Percentiles rank a stretch among this genome's conserved stretches.
phyloP scores from a whole-genome alignment of 345 rosid species.

The Populus simonii region DNA sequence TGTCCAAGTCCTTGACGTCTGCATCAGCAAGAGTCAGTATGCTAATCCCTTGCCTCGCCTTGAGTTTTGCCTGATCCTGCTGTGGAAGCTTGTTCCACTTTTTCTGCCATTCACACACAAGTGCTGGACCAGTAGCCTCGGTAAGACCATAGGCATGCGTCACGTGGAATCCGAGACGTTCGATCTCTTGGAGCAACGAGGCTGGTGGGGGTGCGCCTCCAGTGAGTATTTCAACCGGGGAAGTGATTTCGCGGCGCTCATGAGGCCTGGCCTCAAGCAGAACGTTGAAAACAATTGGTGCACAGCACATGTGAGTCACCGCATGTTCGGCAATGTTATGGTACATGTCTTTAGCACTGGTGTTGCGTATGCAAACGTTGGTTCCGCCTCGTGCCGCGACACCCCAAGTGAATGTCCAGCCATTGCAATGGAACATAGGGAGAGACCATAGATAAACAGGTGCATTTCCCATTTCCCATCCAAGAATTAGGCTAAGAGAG shows the following conservation, averaged over 20 bases:
- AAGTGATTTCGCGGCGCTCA: constrained; percentile 29
- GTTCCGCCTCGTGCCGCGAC: constrained; percentile 72
- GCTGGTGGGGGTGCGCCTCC: constrained; percentile 84
- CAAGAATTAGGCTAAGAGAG: constrained; percentile 50
- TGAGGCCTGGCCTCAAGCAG: constrained; percentile 47
- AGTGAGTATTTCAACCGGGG: constrained; percentile 54
- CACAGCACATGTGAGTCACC: constrained; percentile 80
- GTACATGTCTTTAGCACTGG: constrained; percentile 48
- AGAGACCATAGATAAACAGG: constrained; percentile 81
- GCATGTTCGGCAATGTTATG: constrained; percentile 43
- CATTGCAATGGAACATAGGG: no score
- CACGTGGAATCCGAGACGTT: constrained; percentile 54
- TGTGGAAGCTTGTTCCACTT: no score
- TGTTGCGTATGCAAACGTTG: constrained; percentile 62
- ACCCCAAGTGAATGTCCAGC: constrained; percentile 77
- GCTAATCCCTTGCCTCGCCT: no score
- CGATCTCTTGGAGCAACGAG: constrained; percentile 45
- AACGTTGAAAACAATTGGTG: constrained; percentile 68
- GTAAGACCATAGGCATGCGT: constrained; percentile 79
- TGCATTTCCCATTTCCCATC: constrained; percentile 60
- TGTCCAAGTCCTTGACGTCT: constrained; percentile 53
- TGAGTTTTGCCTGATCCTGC: no score
- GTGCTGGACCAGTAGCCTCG: constrained; percentile 67
- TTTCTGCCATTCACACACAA: no score
- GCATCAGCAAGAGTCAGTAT: constrained; percentile 63